These are phyloP conservation scores for Trichomonas tenax DNA, from an alignment of 208 protist species.

Conservation along the genomic window DNA sequence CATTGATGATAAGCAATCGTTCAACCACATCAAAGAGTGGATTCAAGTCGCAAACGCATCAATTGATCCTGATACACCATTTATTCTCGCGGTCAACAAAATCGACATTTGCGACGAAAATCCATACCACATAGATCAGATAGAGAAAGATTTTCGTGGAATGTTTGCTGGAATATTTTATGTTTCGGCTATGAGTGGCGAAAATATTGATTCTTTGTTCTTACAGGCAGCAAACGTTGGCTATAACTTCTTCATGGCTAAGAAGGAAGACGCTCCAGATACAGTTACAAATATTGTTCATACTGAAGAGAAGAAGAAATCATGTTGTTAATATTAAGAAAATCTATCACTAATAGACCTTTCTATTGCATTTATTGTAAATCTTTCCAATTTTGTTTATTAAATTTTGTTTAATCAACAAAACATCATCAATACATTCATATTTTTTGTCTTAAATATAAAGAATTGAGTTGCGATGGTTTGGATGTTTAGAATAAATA, in stretches of 20 bases:
- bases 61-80: background rate
- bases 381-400: too few species aligned
- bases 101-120: background rate
- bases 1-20: background rate
- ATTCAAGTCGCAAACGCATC: background rate
- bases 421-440: too few species aligned
- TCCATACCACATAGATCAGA: background rate
- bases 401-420: too few species aligned
- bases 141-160: background rate
- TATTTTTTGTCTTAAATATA: too few species aligned
- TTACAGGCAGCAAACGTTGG: background rate
- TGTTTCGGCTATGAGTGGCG: background rate
- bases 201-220: background rate
- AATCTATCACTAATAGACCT: too few species aligned
- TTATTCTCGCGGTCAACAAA: background rate
- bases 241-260: background rate
- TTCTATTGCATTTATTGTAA: too few species aligned
- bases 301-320: background rate
- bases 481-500: too few species aligned
- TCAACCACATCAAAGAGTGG: background rate
- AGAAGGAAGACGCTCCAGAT: background rate
- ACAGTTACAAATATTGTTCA: background rate
- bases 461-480: too few species aligned
- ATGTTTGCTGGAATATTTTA: background rate
- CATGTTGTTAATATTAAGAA: background rate